Base-by-base conservation (phyloP, 2,329 filamentous ascomycete species). In the Sporothrix luriei region DNA sequence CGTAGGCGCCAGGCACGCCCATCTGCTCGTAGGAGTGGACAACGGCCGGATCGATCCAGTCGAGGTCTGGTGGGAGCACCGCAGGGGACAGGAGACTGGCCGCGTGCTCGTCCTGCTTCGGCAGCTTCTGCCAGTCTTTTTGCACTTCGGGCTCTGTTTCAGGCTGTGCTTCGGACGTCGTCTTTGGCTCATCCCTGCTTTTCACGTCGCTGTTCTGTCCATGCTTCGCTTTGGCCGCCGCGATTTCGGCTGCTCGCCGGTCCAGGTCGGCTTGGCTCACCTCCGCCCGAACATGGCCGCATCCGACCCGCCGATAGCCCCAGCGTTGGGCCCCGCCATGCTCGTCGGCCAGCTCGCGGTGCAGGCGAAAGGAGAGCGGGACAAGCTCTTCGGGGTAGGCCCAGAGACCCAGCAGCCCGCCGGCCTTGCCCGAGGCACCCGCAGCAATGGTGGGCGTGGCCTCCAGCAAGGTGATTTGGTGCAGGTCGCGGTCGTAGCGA, bases 381-480 rank as follows among this genome's bases (percentile, higher is more conserved):
- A 97, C 94, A 51, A 98, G 88, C 75, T 87, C 90, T 70, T 83
- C 84, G 0, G 95, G 95, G 76, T 97, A 97, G 0, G 94, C 95
- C 93, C 94, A 98, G 19, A 94, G 83, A 0, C 90, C 95, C 26
- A 99, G 85, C 4, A 99, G 84, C 0, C 95, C 95, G 19, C 95
- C 95, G 0, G 95, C 94, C 81, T 97, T 98, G 52, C 95, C 95
- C 10, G 93, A 97, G 49, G 95, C 94, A 29, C 92, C 94, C n/a
- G 92, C 88, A 7, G 95, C 95, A 73, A 98, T 90, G 57, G 89
- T 90, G 61, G 89, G 21, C 3, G 88, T 89, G 0, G 95, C 93
- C 82, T 99, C 95, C 68, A 98, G 84, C 40, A 99, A 84, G 1
- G 91, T 97, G 75, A 98, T 90, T 68, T 84, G 89, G 78, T 97